A percentile compares a stretch with the other conserved stretches of the same genome.
Conservation (phyloP, 345 rosid genomes). For the Arabis alpina region DNA sequence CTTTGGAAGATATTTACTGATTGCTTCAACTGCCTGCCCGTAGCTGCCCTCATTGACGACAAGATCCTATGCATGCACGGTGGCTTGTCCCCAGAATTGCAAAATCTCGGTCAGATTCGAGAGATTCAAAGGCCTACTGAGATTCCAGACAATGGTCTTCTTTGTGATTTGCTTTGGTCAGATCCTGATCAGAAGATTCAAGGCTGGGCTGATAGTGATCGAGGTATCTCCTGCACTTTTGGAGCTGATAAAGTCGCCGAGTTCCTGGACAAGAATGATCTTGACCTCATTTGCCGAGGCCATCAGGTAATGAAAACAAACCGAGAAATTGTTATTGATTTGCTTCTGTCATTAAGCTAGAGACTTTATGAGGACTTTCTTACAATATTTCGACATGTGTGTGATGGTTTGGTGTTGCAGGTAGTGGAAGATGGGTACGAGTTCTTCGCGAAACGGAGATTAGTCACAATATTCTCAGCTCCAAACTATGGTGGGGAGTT, state of each 20-base stretch:
- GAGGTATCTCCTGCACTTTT: conserved; percentile 86
- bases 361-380: conserved; percentile 5
- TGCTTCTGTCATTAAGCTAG: neutral
- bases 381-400: neutral
- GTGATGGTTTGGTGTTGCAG: conserved; percentile 46
- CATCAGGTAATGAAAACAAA: conserved; percentile 71
- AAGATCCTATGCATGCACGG: conserved; percentile 98
- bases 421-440: conserved; percentile 98
- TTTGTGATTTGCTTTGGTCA: conserved; percentile 95
- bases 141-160: conserved; percentile 86
- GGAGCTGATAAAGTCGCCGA: conserved; percentile 80
- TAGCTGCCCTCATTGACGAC: conserved; percentile 80
- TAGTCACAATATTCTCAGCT: conserved; percentile 94
- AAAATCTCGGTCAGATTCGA: conserved; percentile 67
- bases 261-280: conserved; percentile 82
- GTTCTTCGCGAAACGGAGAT: conserved; percentile 78
- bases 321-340: neutral
- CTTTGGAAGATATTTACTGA: conserved; percentile 92
- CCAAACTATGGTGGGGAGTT: conserved; percentile 99
- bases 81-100: conserved; percentile 85
- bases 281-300: conserved; percentile 94
- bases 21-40: conserved; percentile 92
- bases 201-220: conserved; percentile 88
- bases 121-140: conserved; percentile 81
- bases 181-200: conserved; percentile 73